These are phyloP conservation scores for Fusarium sp. DNA, from an alignment of 2,329 filamentous ascomycete species.

Conservation along the genomic window DNA sequence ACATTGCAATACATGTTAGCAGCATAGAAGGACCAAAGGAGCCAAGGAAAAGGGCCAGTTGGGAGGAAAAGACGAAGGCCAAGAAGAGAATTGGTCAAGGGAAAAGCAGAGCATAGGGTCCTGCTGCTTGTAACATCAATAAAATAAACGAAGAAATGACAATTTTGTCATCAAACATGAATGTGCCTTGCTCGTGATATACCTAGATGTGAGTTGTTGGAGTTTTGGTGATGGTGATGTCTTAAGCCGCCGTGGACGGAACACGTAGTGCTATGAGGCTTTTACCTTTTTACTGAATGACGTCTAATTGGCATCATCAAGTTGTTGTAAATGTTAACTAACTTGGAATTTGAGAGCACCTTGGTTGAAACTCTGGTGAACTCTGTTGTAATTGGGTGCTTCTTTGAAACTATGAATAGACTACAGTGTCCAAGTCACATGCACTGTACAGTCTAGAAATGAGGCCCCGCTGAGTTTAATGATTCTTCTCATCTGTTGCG, in stretches of 20 bases:
- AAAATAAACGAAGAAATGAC: constrained; percentile 34
- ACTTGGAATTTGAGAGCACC: not conserved
- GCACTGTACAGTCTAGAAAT: constrained; percentile 38
- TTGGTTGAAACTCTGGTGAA: constrained; percentile 9
- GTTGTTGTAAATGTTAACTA: not conserved
- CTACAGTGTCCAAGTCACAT: constrained; percentile 20
- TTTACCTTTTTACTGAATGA: not conserved
- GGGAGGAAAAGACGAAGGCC: constrained; percentile 9
- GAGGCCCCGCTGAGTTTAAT: constrained; percentile 38
- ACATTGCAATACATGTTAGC: constrained; percentile 37
- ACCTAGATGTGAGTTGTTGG: not conserved
- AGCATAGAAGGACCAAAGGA: constrained; percentile 43
- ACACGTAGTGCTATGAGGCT: not conserved
- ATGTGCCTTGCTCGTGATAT: not conserved
- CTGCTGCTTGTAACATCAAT: constrained; percentile 49
- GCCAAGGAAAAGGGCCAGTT: constrained; percentile 28
- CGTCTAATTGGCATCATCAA: constrained; percentile 29
- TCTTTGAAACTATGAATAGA: constrained; percentile 1
- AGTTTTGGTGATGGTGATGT: not conserved
- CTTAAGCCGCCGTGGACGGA: too few relatives aligned
- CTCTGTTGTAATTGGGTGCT: constrained; percentile 16
- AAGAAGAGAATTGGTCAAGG: constrained; percentile 32
- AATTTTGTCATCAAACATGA: constrained; percentile 20
- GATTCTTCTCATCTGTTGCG: constrained; percentile 27
- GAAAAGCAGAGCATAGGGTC: constrained; percentile 41